phyloP scores from a whole-genome alignment of 2,329 filamentous ascomycete species.

The Arachnomyces sp. region DNA sequence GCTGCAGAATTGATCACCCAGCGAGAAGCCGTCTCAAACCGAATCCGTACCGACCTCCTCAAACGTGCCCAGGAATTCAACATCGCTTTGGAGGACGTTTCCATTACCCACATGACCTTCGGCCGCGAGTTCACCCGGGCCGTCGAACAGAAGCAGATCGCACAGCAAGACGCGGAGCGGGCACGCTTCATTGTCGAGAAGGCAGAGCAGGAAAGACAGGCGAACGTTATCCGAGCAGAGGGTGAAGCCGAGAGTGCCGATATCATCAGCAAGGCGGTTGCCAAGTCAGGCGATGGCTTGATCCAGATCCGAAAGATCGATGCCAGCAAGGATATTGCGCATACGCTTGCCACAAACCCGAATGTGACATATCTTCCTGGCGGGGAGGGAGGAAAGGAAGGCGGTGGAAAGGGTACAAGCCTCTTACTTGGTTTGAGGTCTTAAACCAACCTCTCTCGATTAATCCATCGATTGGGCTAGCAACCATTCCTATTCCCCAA shows the following conservation, averaged over 20 bases:
- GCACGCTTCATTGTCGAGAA: conserved; percentile 97
- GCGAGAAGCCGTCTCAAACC: conserved; percentile 90
- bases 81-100: conserved; percentile 96
- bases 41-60: conserved; percentile 85
- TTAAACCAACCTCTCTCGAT: conserved; percentile 19
- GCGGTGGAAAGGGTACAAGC: conserved; percentile 57
- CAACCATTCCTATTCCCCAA: too few species aligned
- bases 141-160: conserved; percentile 99
- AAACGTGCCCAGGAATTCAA: conserved; percentile 96
- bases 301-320: conserved; percentile 97
- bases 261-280: conserved; percentile 86
- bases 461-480: too few species aligned
- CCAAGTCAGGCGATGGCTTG: conserved; percentile 86
- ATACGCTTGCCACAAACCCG: conserved; percentile 80
- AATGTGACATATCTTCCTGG: conserved; percentile 93
- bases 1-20: conserved; percentile 98
- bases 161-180: conserved; percentile 95
- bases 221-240: conserved; percentile 96
- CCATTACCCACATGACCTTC: conserved; percentile 99
- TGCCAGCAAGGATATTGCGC: conserved; percentile 89
- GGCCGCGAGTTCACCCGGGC: conserved; percentile 97
- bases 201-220: conserved; percentile 96
- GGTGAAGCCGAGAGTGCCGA: conserved; percentile 96
- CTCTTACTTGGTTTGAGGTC: conserved; percentile 60
- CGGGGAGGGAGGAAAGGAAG: conserved; percentile 49